Evolutionary conservation across 192 early-diverging fungal genomes (phyloP).

Genomic region (Borealophlyctis nickersoniae): DNA sequence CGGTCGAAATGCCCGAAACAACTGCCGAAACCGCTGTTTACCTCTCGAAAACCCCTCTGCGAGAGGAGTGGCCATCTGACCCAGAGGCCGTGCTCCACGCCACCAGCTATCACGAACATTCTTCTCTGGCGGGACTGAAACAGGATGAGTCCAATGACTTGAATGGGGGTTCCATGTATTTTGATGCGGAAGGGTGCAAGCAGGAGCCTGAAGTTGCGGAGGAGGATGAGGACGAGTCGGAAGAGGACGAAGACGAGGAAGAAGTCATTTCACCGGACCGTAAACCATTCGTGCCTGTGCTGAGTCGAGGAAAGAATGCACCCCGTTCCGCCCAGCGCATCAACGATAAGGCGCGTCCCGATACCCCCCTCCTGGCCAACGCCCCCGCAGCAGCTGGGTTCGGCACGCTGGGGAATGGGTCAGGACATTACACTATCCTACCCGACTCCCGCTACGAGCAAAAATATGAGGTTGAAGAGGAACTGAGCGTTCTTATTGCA

Average conservation of each 20-base stretch:
- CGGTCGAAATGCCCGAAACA: too few relatives aligned
- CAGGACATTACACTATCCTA: background rate
- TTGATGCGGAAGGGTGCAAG: background rate
- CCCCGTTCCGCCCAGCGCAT: slow-evolving; percentile 24
- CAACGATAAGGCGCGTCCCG: slow-evolving; percentile 11
- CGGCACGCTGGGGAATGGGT: background rate
- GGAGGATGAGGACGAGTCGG: slow-evolving; percentile 24
- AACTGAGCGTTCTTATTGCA: slow-evolving; percentile 47
- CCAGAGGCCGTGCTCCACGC: background rate
- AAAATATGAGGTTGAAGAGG: slow-evolving; percentile 46
- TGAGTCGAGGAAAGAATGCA: slow-evolving; percentile 20
- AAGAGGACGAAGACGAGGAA: slow-evolving; percentile 29
- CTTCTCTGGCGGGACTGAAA: background rate
- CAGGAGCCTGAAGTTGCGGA: slow-evolving; percentile 10
- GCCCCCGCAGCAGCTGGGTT: background rate
- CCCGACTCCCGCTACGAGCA: slow-evolving; percentile 29
- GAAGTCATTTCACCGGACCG: background rate
- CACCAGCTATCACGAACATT: background rate
- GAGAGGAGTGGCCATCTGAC: background rate
- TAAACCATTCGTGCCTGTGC: slow-evolving; percentile 1
- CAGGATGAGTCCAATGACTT: background rate
- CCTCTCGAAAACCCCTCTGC: too few relatives aligned
- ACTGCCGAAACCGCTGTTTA: too few relatives aligned
- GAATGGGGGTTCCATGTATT: background rate
- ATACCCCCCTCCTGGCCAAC: background rate